Base-by-base conservation (phyloP, 2,329 filamentous ascomycete species). In the Calonectria pteridis region DNA sequence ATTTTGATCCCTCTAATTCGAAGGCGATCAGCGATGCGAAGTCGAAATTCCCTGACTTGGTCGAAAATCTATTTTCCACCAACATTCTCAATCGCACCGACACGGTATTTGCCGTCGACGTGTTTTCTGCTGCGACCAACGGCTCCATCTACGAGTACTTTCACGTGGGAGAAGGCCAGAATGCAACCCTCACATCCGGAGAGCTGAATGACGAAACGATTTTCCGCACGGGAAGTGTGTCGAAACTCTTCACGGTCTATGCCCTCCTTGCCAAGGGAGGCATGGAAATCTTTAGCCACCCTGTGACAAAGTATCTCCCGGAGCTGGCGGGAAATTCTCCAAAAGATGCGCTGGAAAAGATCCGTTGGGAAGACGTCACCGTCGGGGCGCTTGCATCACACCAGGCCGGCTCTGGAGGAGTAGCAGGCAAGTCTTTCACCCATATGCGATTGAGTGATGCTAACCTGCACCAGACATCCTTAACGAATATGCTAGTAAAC, bases 51-150 rank as follows among this genome's bases (percentile, higher is more conserved):
- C 78, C 78, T 0, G 28, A 33, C 0, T 6, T 72, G 0, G 51
- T 81, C 0, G 73, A 81, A 7, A 51, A 65, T 0, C 29, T 76
- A 1, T 78, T 81, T 6, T 33, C 53, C 0, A 16, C 53, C 0
- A 55, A 35, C 2, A 6, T 6, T 0, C 37, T 81, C 16, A 76
- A 81, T 72, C 28, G 69, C 2, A 77, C 76, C 3, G 73, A 78
- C 18, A 65, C 74, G 0, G 66, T 77, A 16, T 80, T 81, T 6
- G 51, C 76, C 16, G 58, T 81, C 1, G 80, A 81, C 14, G 80
- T 81, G 28, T 81, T 81, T 37, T 81, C 79, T 0, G 74, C 80
- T 0, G 72, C 73, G 0, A 81, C 80, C 0, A 81, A 81, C 6
- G 46, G 63, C 2, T 81, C 78, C 6, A 26, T 81, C 4, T 81